Evolutionary conservation across 2,329 filamentous ascomycete genomes (phyloP), one percentile per base, ranked within the genome.

Genomic region (Curvularia eragrostidis): DNA sequence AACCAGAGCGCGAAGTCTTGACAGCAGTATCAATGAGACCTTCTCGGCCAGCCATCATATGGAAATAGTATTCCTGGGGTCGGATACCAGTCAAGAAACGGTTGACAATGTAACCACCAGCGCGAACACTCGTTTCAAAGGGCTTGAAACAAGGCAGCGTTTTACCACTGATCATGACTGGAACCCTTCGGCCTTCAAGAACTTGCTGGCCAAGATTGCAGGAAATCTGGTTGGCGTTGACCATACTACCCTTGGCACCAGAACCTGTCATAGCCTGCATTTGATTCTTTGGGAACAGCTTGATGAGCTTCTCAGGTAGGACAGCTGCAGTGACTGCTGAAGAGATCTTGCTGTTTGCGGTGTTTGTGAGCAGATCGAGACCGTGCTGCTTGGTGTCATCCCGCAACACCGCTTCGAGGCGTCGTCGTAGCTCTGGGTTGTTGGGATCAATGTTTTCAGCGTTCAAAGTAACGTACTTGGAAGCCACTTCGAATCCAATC

Each of bases 251-350:
- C 80, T 99, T 99, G 50, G 95, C 95, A 76, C 95, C 95, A 55
- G 95, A 97, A 13, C 89, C 90, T 21, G 95, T 99, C 95, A 99
- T 99, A 64, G 91, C 88, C 82, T 99, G 95, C 94, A 99, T 99
- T 79, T 98, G 94, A 73, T 99, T 99, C 73, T 89, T 90, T 1
- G 95, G 95, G 78, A 99, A 99, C 7, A 90, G 87, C 79, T 98
- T 99, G 70, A 91, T 88, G 26, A 99, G 85, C 41, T 91, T 92
- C 19, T 81, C 79, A 0, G 95, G 95, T 65, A 99, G 84, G 77
- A 93, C 97, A 2, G 86, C 85, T 46, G 83, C 83, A 9, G 93
- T 96, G 43, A 98, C 89, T 1, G 83, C 85, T 15, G 90, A 88
- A 3, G 94, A 97, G 24, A 99, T 85, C 3, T 84, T 78, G 12